Evolutionary conservation across 2,329 filamentous ascomycete genomes (phyloP), one percentile per base, ranked within the genome.

Genomic region (Fusarium zealandicum): DNA sequence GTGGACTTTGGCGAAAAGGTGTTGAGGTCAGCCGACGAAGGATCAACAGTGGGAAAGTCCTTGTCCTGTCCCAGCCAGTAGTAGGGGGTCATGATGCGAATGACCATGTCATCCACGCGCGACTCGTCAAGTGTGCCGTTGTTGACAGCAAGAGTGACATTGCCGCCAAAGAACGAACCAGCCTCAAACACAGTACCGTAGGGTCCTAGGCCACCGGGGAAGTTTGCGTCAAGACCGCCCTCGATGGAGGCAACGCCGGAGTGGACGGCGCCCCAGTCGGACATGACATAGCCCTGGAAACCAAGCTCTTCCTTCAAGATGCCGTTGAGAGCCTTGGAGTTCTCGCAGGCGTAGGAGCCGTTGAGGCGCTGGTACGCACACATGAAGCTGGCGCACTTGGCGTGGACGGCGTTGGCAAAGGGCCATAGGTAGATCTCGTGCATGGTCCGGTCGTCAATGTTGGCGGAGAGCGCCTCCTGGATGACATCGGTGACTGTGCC

Each of bases 261-360:
- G 67, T 93, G 88, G 67, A 92, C 89, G 2, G 88, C 90, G 64
- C 83, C 78, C 89, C 90, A 95, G 71, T 96, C 91, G 11, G 82
- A 85, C 83, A 91, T 86, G 54, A 93, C 82, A 66, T 91, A 91
- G 0, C 90, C 90, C 64, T 92, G 89, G 76, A 93, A 93, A 36
- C 89, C 90, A 0, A 93, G 79, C 73, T 95, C 90, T 20, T 83
- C 82, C 75, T 93, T 93, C 57, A 95, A 76, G 3, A 95, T 75
- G 18, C 86, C 85, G 69, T 95, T 95, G 60, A 92, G 75, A 6
- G 88, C 73, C 68, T 89, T 87, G 28, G 87, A 89, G 77, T 95
- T 95, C 68, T 93, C 88, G 73, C 91, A 95, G n/a, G 75, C 82
- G 64, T 92, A 92, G 10, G 86, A 90, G 72, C 90, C 90, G 77